phyloP scores from a whole-genome alignment of 768 basidiomycete species.

The Xanthoconium purpureum region DNA sequence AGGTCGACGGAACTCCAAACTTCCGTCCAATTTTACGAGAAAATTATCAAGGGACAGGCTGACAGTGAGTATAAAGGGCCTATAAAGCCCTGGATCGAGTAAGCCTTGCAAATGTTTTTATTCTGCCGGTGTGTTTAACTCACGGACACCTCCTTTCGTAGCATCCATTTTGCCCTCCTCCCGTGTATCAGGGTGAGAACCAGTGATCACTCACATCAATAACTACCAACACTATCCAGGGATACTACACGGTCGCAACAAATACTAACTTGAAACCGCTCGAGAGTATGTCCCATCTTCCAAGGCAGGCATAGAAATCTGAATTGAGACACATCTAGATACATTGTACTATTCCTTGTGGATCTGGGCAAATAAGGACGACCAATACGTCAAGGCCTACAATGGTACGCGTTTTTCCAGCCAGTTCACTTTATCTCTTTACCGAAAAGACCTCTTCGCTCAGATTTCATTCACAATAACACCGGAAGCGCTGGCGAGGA shows the following conservation, averaged over 20 bases:
- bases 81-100: background rate
- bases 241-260: background rate
- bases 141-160: background rate
- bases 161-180: background rate
- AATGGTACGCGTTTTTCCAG: background rate
- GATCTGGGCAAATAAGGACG: background rate
- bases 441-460: background rate
- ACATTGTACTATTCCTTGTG: background rate
- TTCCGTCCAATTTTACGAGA: background rate
- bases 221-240: background rate
- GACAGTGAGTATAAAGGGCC: background rate
- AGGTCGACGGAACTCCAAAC: background rate
- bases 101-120: background rate
- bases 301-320: background rate
- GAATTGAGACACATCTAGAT: background rate
- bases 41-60: background rate
- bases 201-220: background rate
- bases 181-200: background rate
- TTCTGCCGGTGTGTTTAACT: background rate
- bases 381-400: background rate
- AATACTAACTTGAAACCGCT: background rate
- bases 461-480: background rate
- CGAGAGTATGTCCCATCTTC: background rate
- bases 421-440: background rate
- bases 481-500: background rate